A percentile compares a stretch with the other conserved stretches of the same genome.
phyloP scores from a whole-genome alignment of 257 asterid species.

The Nicotiana paniculata region DNA sequence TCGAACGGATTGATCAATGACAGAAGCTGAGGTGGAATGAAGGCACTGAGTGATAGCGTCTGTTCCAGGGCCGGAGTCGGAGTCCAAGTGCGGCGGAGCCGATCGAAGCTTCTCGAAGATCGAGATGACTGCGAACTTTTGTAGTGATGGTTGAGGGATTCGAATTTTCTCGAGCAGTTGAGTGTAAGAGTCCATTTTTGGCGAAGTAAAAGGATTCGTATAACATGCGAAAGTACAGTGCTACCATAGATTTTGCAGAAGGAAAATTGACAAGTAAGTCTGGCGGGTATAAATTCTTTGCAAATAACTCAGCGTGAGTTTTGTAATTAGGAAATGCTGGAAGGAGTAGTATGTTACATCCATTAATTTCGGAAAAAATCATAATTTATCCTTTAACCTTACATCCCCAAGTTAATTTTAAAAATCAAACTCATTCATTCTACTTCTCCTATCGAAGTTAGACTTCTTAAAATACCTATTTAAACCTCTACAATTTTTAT shows the following conservation, averaged over 20 bases:
- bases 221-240: background rate
- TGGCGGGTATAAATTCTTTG: background rate
- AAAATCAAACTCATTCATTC: too few species aligned
- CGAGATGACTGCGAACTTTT: slow-evolving; percentile 69
- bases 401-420: too few species aligned
- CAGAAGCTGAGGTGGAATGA: slow-evolving; percentile 63
- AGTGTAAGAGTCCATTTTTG: slow-evolving; percentile 27
- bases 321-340: too few species aligned
- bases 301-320: too few species aligned
- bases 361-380: too few species aligned
- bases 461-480: too few species aligned
- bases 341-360: too few species aligned
- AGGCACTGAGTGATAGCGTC: slow-evolving; percentile 74
- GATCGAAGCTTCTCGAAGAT: slow-evolving; percentile 69
- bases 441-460: too few species aligned
- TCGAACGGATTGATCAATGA: slow-evolving; percentile 72
- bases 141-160: slow-evolving; percentile 82
- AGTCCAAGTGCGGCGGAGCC: slow-evolving; percentile 39
- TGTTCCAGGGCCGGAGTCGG: slow-evolving; percentile 45
- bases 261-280: background rate
- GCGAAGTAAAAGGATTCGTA: background rate
- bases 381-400: too few species aligned
- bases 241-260: background rate
- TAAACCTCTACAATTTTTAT: too few species aligned
- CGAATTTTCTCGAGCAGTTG: slow-evolving; percentile 56